phyloP scores from a whole-genome alignment of 2,329 filamentous ascomycete genomes.

The Verticillium isaacii region DNA sequence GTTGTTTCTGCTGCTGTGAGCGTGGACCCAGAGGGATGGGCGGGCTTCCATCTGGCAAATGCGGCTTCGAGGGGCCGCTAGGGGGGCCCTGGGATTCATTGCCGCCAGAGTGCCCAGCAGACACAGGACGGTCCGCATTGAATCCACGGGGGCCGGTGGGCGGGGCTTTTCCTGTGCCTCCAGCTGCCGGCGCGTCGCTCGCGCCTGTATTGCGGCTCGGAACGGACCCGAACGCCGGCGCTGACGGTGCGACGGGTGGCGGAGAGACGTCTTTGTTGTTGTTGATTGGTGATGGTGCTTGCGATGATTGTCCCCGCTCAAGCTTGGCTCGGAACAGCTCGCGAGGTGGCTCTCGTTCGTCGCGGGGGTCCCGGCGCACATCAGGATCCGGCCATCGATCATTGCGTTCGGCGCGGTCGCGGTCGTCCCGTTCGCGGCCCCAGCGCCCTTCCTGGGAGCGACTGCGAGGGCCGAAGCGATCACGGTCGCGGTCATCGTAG shows the following conservation, averaged over 20 bases:
- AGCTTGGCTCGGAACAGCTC: slow-evolving; percentile 44
- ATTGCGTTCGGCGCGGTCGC: slow-evolving; percentile 36
- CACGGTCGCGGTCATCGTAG: slow-evolving; percentile 51
- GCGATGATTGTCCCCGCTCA: slow-evolving; percentile 41
- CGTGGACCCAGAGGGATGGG: slow-evolving; percentile 50
- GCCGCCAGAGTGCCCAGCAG: slow-evolving; percentile 32
- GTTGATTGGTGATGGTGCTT: slow-evolving; percentile 38
- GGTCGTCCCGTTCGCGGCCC: slow-evolving; percentile 51
- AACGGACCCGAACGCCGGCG: slow-evolving; percentile 53
- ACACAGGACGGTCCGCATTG: slow-evolving; percentile 42
- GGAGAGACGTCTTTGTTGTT: slow-evolving; percentile 47
- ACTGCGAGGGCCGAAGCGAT: slow-evolving; percentile 59
- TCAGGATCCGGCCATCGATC: slow-evolving; percentile 39
- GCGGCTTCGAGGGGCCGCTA: slow-evolving; percentile 38
- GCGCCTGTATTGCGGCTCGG: slow-evolving; percentile 37
- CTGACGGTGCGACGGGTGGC: slow-evolving; percentile 52
- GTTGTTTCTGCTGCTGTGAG: slow-evolving; percentile 40
- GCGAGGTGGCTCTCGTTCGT: slow-evolving; percentile 40
- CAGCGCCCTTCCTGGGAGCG: slow-evolving; percentile 62
- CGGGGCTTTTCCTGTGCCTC: slow-evolving; percentile 39
- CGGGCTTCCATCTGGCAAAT: slow-evolving; percentile 36
- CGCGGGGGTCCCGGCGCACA: slow-evolving; percentile 36
- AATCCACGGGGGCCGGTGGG: slow-evolving; percentile 50
- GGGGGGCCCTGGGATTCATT: slow-evolving; percentile 31
- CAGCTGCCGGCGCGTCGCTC: slow-evolving; percentile 23